Conservation (phyloP, 371 early-diverging fungal genomes). For the Mortierella sp. region DNA sequence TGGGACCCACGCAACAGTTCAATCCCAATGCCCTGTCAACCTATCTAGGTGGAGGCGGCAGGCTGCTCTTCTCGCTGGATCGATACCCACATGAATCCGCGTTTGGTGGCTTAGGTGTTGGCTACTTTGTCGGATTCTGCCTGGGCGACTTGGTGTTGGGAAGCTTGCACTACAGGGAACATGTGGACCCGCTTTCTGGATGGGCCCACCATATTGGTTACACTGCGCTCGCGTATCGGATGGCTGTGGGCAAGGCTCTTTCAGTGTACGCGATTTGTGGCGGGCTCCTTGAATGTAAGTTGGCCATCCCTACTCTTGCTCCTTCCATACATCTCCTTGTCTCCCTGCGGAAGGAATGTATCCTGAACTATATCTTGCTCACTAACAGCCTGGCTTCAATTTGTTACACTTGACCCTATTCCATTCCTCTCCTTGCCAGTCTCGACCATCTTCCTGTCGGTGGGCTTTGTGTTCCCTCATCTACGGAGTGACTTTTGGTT, state of each 20-base stretch:
- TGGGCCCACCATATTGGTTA: slow-evolving; percentile 64
- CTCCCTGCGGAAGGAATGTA: too few species aligned
- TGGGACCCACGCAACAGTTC: slow-evolving; percentile 7
- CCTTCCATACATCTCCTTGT: too few species aligned
- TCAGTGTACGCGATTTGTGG: slow-evolving; percentile 12
- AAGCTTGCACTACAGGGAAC: slow-evolving; percentile 3
- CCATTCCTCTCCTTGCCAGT: slow-evolving; percentile 1
- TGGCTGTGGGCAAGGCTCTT: not conserved
- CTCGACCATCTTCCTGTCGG: slow-evolving; percentile 3
- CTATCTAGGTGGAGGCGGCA: slow-evolving; percentile 12
- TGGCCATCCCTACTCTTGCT: too few species aligned
- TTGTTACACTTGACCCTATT: not conserved
- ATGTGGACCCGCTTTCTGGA: slow-evolving; percentile 40
- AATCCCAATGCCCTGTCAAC: not conserved
- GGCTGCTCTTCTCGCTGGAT: slow-evolving; percentile 14
- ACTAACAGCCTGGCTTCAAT: not conserved
- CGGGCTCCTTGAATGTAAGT: slow-evolving; percentile 18
- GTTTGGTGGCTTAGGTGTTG: slow-evolving; percentile 5
- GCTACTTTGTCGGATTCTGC: slow-evolving; percentile 15
- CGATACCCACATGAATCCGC: not conserved
- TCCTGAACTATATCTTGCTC: not conserved
- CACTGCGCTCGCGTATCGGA: not conserved
- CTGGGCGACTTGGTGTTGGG: slow-evolving; percentile 6
- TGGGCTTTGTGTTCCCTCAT: slow-evolving; percentile 15
- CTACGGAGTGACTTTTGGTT: slow-evolving; percentile 7